Evolutionary conservation across 148 eudicot genomes (phyloP).

Genomic region (Pouteria glomerata): DNA sequence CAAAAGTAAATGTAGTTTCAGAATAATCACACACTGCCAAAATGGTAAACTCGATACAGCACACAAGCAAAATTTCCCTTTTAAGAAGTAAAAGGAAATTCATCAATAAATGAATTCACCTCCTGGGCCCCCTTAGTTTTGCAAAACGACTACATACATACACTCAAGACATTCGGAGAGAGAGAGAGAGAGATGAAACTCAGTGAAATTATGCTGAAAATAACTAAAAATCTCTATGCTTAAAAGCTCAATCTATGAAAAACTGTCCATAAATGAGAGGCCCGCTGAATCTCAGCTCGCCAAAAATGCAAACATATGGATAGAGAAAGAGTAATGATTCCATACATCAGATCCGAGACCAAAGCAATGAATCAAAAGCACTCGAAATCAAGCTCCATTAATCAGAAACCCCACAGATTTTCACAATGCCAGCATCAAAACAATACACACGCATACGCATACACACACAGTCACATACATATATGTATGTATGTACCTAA

Average conservation of each 20-base stretch:
- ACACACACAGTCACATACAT: no score
- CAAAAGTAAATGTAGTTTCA: neutral
- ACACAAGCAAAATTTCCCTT: neutral
- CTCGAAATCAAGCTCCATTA: neutral
- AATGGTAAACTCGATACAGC: neutral
- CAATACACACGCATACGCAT: neutral
- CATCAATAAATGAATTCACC: constrained; percentile 8
- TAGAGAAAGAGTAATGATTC: neutral
- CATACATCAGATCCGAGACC: constrained; percentile 11
- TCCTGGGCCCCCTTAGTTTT: neutral
- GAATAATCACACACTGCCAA: neutral
- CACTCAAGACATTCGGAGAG: neutral
- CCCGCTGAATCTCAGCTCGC: neutral
- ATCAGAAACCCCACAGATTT: constrained; percentile 1
- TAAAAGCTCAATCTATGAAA: neutral
- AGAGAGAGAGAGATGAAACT: neutral
- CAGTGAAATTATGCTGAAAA: neutral
- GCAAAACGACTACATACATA: neutral
- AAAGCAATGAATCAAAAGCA: neutral
- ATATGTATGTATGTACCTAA: no score
- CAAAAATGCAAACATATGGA: neutral
- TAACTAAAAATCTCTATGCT: neutral
- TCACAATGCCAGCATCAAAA: neutral
- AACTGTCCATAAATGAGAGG: neutral
- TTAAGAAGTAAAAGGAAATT: neutral